Conservation (phyloP, 192 early-diverging fungal species). For the Linnemannia schmuckeri region DNA sequence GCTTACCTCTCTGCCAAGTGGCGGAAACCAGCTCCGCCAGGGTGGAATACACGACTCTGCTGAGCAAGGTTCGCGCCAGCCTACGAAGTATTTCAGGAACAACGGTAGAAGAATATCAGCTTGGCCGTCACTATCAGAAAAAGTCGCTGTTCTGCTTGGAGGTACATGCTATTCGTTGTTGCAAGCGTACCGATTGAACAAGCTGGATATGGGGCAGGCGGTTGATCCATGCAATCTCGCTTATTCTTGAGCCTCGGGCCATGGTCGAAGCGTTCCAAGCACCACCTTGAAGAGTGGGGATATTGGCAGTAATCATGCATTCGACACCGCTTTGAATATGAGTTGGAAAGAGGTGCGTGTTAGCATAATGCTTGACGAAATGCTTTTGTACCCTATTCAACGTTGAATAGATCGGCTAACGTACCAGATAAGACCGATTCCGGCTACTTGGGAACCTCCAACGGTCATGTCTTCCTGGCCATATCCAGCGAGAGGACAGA, state of each 20-base stretch:
- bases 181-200: constrained; percentile 65
- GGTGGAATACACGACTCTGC: constrained; percentile 74
- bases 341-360: not conserved
- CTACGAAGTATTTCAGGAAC: constrained; percentile 19
- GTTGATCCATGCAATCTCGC: constrained; percentile 68
- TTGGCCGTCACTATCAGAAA: too few species aligned
- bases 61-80: constrained; percentile 77
- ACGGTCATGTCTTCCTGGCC: constrained; percentile 73
- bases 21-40: constrained; percentile 72
- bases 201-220: constrained; percentile 68
- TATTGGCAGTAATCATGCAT: constrained; percentile 70
- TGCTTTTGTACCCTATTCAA: not conserved
- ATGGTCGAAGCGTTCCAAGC: constrained; percentile 72
- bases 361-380: not conserved
- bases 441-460: constrained; percentile 71
- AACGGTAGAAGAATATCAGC: not conserved
- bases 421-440: constrained; percentile 75
- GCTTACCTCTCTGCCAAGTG: constrained; percentile 63
- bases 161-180: not conserved
- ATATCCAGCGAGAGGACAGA: constrained; percentile 70
- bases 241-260: constrained; percentile 62
- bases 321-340: constrained; percentile 55
- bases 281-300: constrained; percentile 72
- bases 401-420: not conserved
- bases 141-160: too few species aligned